Base-by-base conservation (phyloP, 805 yeast species). In the Ogataea haglerorum region DNA sequence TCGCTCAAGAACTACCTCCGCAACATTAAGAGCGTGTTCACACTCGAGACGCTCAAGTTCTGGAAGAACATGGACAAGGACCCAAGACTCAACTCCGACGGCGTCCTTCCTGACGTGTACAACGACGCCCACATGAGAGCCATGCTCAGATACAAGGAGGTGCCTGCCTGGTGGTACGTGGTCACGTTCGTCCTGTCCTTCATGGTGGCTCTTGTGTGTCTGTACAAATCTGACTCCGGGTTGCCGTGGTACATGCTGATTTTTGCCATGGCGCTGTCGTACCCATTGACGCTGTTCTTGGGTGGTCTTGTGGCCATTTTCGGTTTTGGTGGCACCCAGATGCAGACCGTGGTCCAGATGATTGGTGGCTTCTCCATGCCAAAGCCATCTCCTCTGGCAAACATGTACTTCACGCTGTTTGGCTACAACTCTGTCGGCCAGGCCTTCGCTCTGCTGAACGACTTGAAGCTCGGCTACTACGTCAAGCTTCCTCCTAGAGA, bases 381-480 rank as follows among this genome's bases (percentile, higher is more conserved):
- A 22, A 41, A 45, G 29, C 31, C 68, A 7, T 43, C 46, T 30
- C 52, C 75, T 2, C 52, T 70, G 23, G 75, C 75, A 0, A 63
- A 70, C 49, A 70, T 71, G 55, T 61, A 63, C 45, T 56, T 66
- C 46, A 68, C 68, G 43, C 61, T 69, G 10, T 60, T 57, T 38
- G 73, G 72, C 38, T 64, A 60, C 53, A 63, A 63, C 55, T 73
- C 9, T 56, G 69, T 15, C 29, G 56, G 57, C 10, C 75, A 71
- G 54, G 75, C 72, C 16, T 68, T 65, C 52, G 54, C 63, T 31
- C 46, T 64, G 12, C 68, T 69, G 25, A 70, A 63, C 51, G 68
- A 67, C 44, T 65, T 63, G 49, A 68, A 69, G 42, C 56, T 61
- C 58, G 72, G 63, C 4, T 74, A 70, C 46, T 70, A 70, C 52